These are phyloP conservation scores for Physcomitrium patens DNA, from an alignment of 225 moss, liverwort and hornwort genomes.

Conservation along the genomic window DNA sequence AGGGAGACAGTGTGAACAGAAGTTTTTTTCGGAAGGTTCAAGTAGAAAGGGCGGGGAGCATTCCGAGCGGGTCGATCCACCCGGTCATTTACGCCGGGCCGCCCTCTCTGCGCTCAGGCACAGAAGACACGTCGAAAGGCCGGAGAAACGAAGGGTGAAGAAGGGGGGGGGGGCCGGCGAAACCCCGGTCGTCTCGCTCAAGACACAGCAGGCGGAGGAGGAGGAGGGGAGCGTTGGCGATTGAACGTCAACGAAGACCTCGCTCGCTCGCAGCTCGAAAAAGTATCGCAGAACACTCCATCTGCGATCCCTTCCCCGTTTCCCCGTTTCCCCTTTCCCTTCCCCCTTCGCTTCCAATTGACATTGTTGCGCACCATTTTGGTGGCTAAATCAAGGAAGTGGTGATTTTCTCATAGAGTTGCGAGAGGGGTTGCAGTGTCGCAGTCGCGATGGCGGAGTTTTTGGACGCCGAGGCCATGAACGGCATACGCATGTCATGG, in stretches of 20 bases:
- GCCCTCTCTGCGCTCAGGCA: too few species aligned
- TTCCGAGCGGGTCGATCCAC: too few species aligned
- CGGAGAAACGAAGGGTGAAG: slow-evolving; percentile 24
- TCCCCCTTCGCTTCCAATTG: neutral
- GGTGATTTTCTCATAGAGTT: neutral
- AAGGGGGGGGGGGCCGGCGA: neutral
- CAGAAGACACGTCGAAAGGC: neutral
- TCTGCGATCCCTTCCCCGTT: too few species aligned
- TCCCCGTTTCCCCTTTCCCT: too few species aligned
- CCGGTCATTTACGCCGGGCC: too few species aligned
- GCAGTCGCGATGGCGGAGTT: slow-evolving; percentile 78
- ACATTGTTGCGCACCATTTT: neutral
- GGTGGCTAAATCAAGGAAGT: neutral
- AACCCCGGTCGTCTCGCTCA: slow-evolving; percentile 39
- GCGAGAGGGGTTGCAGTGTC: neutral
- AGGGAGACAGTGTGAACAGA: too few species aligned
- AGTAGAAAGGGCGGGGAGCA: too few species aligned
- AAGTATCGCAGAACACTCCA: neutral
- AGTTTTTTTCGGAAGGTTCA: too few species aligned
- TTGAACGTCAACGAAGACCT: slow-evolving; percentile 6
- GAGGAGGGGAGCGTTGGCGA: neutral
- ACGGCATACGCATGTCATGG: slow-evolving; percentile 97
- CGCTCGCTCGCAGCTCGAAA: neutral
- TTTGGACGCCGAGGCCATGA: slow-evolving; percentile 74
- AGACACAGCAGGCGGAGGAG: neutral